These are phyloP conservation scores for Penicillium pancosmium DNA, from an alignment of 495 filamentous ascomycete genomes.

Conservation along the genomic window DNA sequence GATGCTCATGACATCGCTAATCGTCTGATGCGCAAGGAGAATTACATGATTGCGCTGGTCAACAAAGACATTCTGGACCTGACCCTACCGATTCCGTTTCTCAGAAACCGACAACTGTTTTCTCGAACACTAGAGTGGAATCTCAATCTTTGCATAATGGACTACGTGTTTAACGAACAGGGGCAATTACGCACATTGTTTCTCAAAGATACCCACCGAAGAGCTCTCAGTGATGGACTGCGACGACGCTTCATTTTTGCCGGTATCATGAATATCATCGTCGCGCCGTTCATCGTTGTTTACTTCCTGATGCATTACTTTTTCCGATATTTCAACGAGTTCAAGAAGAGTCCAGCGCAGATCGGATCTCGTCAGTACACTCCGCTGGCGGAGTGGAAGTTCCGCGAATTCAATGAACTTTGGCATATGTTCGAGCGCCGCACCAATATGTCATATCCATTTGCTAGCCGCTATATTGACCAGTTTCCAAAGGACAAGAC, in stretches of 20 bases:
- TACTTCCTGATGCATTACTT: conserved; percentile 87
- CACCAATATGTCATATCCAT: conserved; percentile 92
- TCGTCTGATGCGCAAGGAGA: conserved; percentile 92
- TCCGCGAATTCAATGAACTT: conserved; percentile 97
- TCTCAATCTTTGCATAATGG: conserved; percentile 82
- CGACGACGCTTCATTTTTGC: conserved; percentile 76
- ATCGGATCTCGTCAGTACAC: conserved; percentile 86
- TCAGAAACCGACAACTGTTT: conserved; percentile 76
- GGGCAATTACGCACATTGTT: conserved; percentile 83
- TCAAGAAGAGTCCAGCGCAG: conserved; percentile 86
- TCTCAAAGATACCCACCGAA: conserved; percentile 77
- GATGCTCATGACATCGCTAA: conserved; percentile 98
- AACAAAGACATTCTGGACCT: conserved; percentile 95
- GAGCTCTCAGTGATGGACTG: conserved; percentile 74
- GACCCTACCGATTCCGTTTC: conserved; percentile 80
- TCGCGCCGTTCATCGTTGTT: conserved; percentile 79
- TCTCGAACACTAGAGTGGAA: conserved; percentile 87
- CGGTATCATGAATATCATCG: conserved; percentile 82
- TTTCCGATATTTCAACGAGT: conserved; percentile 92
- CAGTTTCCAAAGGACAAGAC: conserved; percentile 97
- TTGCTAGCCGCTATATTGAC: conserved; percentile 87
- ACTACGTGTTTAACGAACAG: conserved; percentile 88
- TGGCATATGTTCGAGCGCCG: conserved; percentile 88
- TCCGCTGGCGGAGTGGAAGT: conserved; percentile 95
- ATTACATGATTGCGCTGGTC: conserved; percentile 93